These are phyloP conservation scores for Zanthoxylum bungeanum DNA, from an alignment of 345 rosid species.

Conservation along the genomic window DNA sequence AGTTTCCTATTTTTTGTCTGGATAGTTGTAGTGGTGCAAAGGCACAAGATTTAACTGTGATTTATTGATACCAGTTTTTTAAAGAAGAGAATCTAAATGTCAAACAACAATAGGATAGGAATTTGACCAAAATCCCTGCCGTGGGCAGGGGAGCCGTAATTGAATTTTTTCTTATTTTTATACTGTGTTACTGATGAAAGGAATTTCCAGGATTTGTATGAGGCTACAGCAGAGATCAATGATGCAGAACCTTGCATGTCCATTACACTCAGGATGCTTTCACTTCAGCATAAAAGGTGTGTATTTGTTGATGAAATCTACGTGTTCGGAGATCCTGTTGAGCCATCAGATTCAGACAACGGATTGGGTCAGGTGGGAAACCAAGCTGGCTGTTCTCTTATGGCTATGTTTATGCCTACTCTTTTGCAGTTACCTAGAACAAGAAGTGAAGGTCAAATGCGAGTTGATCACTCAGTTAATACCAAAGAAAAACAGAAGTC, in stretches of 20 bases:
- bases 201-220: slow-evolving; percentile 62
- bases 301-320: slow-evolving; percentile 69
- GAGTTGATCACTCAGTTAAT: slow-evolving; percentile 24
- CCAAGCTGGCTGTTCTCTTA: slow-evolving; percentile 50
- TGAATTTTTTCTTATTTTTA: background rate
- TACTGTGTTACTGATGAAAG: slow-evolving; percentile 13
- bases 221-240: slow-evolving; percentile 84
- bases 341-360: slow-evolving; percentile 34
- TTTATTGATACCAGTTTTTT: background rate
- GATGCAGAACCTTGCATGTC: slow-evolving; percentile 74
- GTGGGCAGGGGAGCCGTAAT: background rate
- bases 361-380: slow-evolving; percentile 38
- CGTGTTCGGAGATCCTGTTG: slow-evolving; percentile 71
- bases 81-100: background rate
- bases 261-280: slow-evolving; percentile 69
- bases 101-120: background rate
- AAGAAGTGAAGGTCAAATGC: slow-evolving; percentile 31
- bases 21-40: background rate
- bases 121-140: background rate
- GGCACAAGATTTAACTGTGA: background rate
- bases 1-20: no score
- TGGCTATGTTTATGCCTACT: slow-evolving; percentile 88
- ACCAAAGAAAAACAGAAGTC: slow-evolving; percentile 18
- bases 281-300: slow-evolving; percentile 61
- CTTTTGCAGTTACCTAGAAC: slow-evolving; percentile 66